phyloP scores from a whole-genome alignment of 352 stramenopile species.

The Globisporangium mamillatum region DNA sequence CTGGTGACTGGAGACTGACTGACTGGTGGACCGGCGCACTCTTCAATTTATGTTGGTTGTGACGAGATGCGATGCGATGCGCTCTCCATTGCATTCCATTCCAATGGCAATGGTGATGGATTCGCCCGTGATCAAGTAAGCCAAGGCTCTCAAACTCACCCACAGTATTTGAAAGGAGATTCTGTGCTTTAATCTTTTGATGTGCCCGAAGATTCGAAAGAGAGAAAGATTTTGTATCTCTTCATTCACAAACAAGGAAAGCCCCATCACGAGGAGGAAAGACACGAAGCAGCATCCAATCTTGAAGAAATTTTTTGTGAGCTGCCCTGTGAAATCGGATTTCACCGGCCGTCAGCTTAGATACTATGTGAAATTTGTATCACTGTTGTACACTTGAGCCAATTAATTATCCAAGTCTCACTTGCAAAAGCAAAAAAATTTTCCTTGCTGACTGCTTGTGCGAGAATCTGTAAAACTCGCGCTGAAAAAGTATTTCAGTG shows the following conservation, averaged over 20 bases:
- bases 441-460: too few relatives aligned
- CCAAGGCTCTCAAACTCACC: not conserved
- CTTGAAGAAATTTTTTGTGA: too few relatives aligned
- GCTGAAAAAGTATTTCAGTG: slow-evolving; percentile 3
- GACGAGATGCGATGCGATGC: not conserved
- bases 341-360: too few relatives aligned
- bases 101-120: not conserved
- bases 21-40: not conserved
- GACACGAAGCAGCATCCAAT: too few relatives aligned
- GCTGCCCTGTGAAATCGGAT: too few relatives aligned
- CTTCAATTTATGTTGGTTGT: not conserved
- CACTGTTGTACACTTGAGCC: not conserved
- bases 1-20: not conserved
- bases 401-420: not conserved
- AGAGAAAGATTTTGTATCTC: not conserved
- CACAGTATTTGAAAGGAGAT: too few relatives aligned
- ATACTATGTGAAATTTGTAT: too few relatives aligned
- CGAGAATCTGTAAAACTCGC: not conserved
- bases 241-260: not conserved
- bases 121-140: not conserved
- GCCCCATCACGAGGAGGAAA: not conserved
- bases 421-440: not conserved
- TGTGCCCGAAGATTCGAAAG: not conserved
- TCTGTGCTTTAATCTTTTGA: not conserved
- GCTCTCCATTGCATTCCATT: not conserved